Percentiles rank a stretch among this genome's conserved stretches.
phyloP scores from a whole-genome alignment of 192 early-diverging fungal genomes.

The Dissophora ornata region DNA sequence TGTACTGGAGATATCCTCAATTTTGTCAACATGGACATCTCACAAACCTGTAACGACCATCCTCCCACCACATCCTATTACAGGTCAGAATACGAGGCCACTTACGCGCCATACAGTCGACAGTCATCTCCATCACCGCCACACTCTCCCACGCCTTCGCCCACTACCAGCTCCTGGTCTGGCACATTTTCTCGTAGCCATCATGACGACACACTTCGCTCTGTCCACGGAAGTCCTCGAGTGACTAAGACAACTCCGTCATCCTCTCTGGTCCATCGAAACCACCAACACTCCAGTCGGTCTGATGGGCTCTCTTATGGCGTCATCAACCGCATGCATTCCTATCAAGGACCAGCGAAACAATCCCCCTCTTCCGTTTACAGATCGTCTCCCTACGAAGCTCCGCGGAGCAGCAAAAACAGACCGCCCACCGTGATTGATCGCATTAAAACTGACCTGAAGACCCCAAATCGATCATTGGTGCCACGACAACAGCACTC shows the following conservation, averaged over 20 bases:
- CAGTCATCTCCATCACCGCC: constrained; percentile 19
- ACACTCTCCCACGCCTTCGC: constrained; percentile 6
- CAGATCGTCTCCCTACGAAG: constrained; percentile 15
- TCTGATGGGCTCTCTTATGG: neutral
- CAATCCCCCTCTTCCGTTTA: neutral
- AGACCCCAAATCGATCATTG: neutral
- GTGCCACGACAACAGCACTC: neutral
- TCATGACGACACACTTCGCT: neutral
- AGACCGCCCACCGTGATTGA: constrained; percentile 31
- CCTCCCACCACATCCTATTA: constrained; percentile 20
- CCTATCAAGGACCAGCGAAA: neutral
- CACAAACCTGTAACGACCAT: constrained; percentile 35
- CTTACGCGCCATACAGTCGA: constrained; percentile 15
- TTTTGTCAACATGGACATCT: constrained; percentile 28
- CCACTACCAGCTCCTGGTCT: constrained; percentile 10
- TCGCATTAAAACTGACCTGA: constrained; percentile 40
- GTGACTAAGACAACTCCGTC: constrained; percentile 10
- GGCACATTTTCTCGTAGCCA: neutral
- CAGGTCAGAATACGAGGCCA: constrained; percentile 32
- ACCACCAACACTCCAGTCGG: neutral
- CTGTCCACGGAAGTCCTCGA: constrained; percentile 15
- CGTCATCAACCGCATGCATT: neutral
- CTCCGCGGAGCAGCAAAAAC: constrained; percentile 21
- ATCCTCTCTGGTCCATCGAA: neutral
- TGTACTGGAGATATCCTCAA: too few species aligned